Evolutionary conservation across 345 rosid species (phyloP).

Genomic region (Excoecaria cochinchinensis): DNA sequence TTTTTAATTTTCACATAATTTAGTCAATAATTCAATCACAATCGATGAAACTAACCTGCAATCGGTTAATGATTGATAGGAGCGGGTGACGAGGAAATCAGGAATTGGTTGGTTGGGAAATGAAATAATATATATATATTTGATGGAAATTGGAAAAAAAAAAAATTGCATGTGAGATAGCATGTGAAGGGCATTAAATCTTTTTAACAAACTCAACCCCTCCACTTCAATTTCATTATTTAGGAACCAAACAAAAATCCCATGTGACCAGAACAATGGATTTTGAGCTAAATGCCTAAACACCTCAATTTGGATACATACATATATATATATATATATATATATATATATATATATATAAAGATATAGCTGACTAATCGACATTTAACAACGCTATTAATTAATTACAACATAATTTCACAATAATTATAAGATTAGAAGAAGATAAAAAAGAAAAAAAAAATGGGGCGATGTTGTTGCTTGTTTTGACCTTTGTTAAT

Average conservation of each 20-base stretch:
- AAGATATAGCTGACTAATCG: no score
- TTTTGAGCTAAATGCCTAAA: constrained; percentile 26
- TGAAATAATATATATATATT: neutral
- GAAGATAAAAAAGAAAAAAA: neutral
- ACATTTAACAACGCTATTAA: no score
- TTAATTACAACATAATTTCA: no score
- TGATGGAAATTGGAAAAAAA: neutral
- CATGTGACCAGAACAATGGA: constrained; percentile 40
- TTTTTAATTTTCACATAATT: no score
- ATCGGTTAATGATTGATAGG: constrained; percentile 17
- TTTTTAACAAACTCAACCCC: constrained; percentile 26
- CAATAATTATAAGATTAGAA: neutral
- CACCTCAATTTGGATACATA: neutral
- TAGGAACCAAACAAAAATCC: constrained; percentile 36
- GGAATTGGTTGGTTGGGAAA: constrained; percentile 9
- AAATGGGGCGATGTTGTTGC: no score
- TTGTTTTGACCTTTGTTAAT: no score
- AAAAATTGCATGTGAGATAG: constrained; percentile 44
- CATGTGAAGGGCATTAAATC: constrained; percentile 44
- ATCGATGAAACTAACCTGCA: no score
- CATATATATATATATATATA: neutral
- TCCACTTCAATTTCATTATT: constrained; percentile 19
- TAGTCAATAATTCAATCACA: no score
- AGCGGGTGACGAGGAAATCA: neutral
- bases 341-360: neutral